phyloP scores from a whole-genome alignment of 2,329 filamentous ascomycete species.

The Pleomassaria siparia region DNA sequence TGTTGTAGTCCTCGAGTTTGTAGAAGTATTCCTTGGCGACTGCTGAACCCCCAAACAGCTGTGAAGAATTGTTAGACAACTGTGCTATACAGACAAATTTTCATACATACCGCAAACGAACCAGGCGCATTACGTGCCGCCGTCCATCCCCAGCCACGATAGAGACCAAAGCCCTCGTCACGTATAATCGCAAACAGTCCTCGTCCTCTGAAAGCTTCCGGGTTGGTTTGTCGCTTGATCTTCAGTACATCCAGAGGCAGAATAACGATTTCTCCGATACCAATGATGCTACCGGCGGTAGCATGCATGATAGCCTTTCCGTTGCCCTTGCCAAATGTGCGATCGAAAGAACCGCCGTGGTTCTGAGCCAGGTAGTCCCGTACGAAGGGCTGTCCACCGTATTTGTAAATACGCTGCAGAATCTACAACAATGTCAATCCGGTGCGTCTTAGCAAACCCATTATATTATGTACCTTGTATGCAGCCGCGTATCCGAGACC shows the following conservation, averaged over 20 bases:
- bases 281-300: slow-evolving; percentile 90
- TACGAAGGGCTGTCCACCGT: slow-evolving; percentile 93
- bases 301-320: slow-evolving; percentile 99
- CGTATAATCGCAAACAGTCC: slow-evolving; percentile 85
- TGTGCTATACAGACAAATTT: slow-evolving; percentile 2
- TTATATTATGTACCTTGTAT: slow-evolving; percentile 70
- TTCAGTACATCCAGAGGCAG: slow-evolving; percentile 95
- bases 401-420: slow-evolving; percentile 97
- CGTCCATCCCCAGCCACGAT: slow-evolving; percentile 97
- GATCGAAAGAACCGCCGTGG: slow-evolving; percentile 82
- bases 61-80: slow-evolving; percentile 20
- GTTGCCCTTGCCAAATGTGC: slow-evolving; percentile 90
- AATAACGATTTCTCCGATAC: slow-evolving; percentile 95
- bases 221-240: slow-evolving; percentile 99
- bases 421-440: slow-evolving; percentile 52
- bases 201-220: slow-evolving; percentile 93
- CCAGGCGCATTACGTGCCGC: slow-evolving; percentile 95
- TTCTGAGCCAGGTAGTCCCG: slow-evolving; percentile 83
- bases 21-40: slow-evolving; percentile 98
- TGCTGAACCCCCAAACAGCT: slow-evolving; percentile 96
- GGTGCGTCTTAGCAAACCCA: neutral
- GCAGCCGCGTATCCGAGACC: slow-evolving; percentile 95
- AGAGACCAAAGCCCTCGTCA: slow-evolving; percentile 93
- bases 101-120: slow-evolving; percentile 79
- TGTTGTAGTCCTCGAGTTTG: slow-evolving; percentile 90